Base-by-base conservation (phyloP, 2,329 filamentous ascomycete species). In the Fusarium sp. region DNA sequence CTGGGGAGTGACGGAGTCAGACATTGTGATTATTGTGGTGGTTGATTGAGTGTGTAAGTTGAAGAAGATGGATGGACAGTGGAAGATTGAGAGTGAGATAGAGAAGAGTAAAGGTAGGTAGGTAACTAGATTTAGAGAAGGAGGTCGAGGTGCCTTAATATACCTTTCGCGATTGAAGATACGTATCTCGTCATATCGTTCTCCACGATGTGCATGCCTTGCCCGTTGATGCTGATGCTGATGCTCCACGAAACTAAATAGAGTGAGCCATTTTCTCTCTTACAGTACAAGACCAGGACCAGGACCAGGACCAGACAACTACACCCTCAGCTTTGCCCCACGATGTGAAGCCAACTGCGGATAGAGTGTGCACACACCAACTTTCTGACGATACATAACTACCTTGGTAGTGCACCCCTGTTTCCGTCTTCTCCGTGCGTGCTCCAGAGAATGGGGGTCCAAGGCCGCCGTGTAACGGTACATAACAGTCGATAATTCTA, bases 211-310 rank as follows among this genome's bases (percentile, higher is more conserved):
- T 61, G 67, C 65, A 59, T 42, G 50, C 57, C 39, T 35, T 41
- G n/a, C 47, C 30, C 54, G 45, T 73, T 61, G 60, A 67, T 56
- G 74, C 55, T 69, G 60, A 64, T 56, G 74, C 51, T 69, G 60
- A 66, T 56, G 74, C 51, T 59, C 66, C 72, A 75, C 70, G 76
- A 76, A 68, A 69, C 69, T 76, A 78, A 73, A 73, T 55, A 69
- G 38, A 78, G 72, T 78, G 76, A 78, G 77, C 75, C 76, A 78
- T 78, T 78, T 78, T 78, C 75, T 74, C 66, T 69, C 55, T 68
- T 55, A 11, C 48, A 24, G 47, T 30, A 32, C 30, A 32, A 32
- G 44, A 30, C 45, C 45, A 30, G 26, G 45, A 48, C 44, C 18
- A 28, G 44, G 24, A 47, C 56, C 55, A 30, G 45, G 26, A 60